These are phyloP conservation scores for Dalbergia cochinchinensis DNA, from an alignment of 306 rosid genomes.

Conservation along the genomic window DNA sequence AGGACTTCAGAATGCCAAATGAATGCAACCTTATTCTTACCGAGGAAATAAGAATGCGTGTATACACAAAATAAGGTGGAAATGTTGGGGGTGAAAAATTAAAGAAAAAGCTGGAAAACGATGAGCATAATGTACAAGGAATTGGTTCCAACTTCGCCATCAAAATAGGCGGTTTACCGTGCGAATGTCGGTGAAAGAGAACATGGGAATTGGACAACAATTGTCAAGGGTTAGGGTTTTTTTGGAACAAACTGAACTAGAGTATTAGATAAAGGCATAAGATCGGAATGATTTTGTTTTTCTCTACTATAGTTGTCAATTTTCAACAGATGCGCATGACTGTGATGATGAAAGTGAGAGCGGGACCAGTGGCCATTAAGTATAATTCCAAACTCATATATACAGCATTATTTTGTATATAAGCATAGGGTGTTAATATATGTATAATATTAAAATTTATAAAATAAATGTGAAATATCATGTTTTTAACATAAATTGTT, in stretches of 20 bases:
- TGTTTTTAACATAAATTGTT: too few relatives aligned
- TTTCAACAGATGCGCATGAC: constrained; percentile 31
- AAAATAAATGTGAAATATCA: too few relatives aligned
- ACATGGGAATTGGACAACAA: constrained; percentile 22
- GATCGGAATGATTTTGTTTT: constrained; percentile 41
- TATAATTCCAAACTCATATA: neutral
- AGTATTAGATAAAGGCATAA: neutral
- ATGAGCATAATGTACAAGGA: constrained; percentile 18
- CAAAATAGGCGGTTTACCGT: constrained; percentile 29
- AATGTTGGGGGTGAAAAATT: neutral
- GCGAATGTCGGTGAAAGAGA: neutral
- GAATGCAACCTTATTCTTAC: neutral
- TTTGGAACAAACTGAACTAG: neutral
- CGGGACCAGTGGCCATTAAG: constrained; percentile 39
- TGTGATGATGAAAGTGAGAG: constrained; percentile 36
- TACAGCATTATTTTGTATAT: too few relatives aligned
- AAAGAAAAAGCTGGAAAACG: neutral
- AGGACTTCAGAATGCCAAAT: too few relatives aligned
- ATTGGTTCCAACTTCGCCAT: constrained; percentile 25
- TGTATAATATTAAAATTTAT: too few relatives aligned
- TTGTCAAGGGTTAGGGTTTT: too few relatives aligned
- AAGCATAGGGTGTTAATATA: too few relatives aligned
- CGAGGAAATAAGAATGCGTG: constrained; percentile 12
- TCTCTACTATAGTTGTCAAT: neutral
- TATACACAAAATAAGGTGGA: neutral